Percentiles rank a stretch among this genome's conserved stretches.
phyloP scores from a whole-genome alignment of 2,329 filamentous ascomycete genomes.

The Trichocomaceae sp. region DNA sequence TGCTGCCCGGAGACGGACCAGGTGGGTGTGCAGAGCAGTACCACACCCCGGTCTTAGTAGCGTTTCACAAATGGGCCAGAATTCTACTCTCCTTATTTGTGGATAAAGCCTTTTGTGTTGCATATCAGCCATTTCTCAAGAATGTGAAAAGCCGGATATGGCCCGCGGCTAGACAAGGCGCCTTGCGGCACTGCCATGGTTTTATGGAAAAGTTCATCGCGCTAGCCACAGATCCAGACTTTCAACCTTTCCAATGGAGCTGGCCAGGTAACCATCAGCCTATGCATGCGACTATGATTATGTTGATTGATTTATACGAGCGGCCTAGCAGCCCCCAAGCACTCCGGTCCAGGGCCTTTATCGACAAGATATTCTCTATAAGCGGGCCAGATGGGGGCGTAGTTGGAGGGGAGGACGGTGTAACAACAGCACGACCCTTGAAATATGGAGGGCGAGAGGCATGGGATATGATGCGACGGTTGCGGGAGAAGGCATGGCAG shows the following conservation, averaged over 20 bases:
- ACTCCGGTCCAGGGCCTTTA: conserved; percentile 38
- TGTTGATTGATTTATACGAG: conserved; percentile 45
- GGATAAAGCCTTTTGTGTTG: conserved; percentile 43
- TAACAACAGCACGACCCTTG: conserved; percentile 38
- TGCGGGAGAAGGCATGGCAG: conserved; percentile 44
- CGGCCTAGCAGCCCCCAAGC: conserved; percentile 41
- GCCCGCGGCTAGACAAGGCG: conserved; percentile 41
- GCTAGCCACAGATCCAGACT: conserved; percentile 41
- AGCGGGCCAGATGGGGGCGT: conserved; percentile 41
- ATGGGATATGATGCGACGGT: conserved; percentile 43
- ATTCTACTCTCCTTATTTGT: conserved; percentile 41
- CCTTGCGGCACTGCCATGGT: conserved; percentile 42
- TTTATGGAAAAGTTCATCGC: conserved; percentile 46
- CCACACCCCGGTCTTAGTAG: conserved; percentile 36
- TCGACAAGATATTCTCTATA: conserved; percentile 42
- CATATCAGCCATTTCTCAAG: conserved; percentile 44
- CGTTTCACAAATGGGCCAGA: conserved; percentile 43
- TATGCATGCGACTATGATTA: conserved; percentile 43
- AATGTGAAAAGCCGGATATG: conserved; percentile 44
- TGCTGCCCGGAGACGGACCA: conserved; percentile 30
- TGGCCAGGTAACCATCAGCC: conserved; percentile 43
- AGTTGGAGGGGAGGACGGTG: conserved; percentile 40
- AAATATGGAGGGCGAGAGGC: conserved; percentile 45
- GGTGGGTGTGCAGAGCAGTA: conserved; percentile 37
- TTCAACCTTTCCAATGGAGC: conserved; percentile 45